A percentile compares a stretch with the other conserved stretches of the same genome.
Evolutionary conservation across 441 rosid genomes (phyloP).

Genomic region (Mallotus repandus): DNA sequence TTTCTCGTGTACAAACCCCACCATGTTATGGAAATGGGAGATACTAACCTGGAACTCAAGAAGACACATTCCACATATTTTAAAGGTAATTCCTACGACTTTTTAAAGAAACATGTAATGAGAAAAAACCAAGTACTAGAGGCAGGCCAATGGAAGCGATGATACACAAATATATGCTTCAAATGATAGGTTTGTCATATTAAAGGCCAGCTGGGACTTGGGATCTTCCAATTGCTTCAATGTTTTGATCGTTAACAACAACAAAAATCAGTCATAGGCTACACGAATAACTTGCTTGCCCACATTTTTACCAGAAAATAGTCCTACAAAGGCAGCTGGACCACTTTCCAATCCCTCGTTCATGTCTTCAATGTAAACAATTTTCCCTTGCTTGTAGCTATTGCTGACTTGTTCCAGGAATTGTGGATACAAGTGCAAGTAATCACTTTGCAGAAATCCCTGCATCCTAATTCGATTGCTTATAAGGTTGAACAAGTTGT

Average conservation of each 20-base stretch:
- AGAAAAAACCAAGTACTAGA: too few species aligned
- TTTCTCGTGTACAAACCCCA: too few species aligned
- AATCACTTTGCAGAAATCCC: slow-evolving; percentile 70
- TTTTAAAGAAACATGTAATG: too few species aligned
- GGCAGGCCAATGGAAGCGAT: too few species aligned
- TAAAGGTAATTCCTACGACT: too few species aligned
- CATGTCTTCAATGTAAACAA: slow-evolving; percentile 60
- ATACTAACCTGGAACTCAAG: too few species aligned
- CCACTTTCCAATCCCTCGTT: slow-evolving; percentile 51
- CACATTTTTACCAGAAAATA: slow-evolving; percentile 61
- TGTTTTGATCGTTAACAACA: not conserved
- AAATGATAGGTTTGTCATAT: not conserved
- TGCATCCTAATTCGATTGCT: slow-evolving; percentile 47
- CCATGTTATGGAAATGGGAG: too few species aligned
- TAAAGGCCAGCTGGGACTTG: not conserved
- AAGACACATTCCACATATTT: too few species aligned
- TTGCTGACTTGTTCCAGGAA: slow-evolving; percentile 41
- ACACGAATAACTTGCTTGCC: slow-evolving; percentile 69
- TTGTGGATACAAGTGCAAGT: slow-evolving; percentile 41
- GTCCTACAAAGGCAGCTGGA: slow-evolving; percentile 59
- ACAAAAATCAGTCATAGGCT: slow-evolving; percentile 33
- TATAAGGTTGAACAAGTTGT: slow-evolving; percentile 43
- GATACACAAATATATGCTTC: too few species aligned
- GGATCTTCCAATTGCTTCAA: not conserved
- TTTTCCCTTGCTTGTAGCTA: slow-evolving; percentile 54